Conservation (phyloP, 345 rosid species). For the Lepidium africanum region DNA sequence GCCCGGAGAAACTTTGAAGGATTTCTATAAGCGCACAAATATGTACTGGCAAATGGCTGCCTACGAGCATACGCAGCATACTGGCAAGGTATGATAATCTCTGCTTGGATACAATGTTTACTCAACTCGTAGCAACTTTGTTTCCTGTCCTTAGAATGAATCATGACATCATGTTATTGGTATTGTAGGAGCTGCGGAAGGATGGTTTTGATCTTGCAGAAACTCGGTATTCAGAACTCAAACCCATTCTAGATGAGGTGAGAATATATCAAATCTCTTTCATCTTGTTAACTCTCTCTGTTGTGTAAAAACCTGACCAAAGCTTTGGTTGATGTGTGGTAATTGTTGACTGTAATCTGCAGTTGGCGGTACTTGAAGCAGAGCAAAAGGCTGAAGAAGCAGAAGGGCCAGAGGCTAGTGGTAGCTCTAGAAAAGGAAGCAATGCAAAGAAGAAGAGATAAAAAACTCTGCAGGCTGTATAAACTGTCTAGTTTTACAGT, state of each 20-base stretch:
- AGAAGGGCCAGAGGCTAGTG: conserved; percentile 61
- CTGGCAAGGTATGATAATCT: conserved; percentile 69
- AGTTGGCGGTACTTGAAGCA: conserved; percentile 80
- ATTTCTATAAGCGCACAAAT: conserved; percentile 85
- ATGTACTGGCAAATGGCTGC: conserved; percentile 99
- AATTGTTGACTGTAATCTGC: conserved; percentile 14
- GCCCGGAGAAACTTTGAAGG: conserved; percentile 94
- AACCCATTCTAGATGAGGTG: conserved; percentile 94
- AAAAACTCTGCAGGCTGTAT: not conserved
- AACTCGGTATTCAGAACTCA: conserved; percentile 74
- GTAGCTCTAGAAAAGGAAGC: conserved; percentile 49
- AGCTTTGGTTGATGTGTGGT: not conserved
- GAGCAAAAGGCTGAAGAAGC: conserved; percentile 96
- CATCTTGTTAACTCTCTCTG: not conserved
- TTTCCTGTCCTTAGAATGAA: not conserved
- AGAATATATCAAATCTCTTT: not conserved
- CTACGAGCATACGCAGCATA: conserved; percentile 94
- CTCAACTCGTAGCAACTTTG: not conserved
- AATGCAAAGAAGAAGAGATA: conserved; percentile 47
- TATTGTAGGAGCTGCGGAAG: conserved; percentile 74
- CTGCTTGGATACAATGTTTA: not conserved
- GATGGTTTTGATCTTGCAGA: conserved; percentile 97
- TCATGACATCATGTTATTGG: conserved; percentile 15
- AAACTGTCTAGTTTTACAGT: too few species aligned
- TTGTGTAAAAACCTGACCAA: not conserved